phyloP scores from a whole-genome alignment of 176 grass and related monocot genomes.

The Panicum miliaceum region DNA sequence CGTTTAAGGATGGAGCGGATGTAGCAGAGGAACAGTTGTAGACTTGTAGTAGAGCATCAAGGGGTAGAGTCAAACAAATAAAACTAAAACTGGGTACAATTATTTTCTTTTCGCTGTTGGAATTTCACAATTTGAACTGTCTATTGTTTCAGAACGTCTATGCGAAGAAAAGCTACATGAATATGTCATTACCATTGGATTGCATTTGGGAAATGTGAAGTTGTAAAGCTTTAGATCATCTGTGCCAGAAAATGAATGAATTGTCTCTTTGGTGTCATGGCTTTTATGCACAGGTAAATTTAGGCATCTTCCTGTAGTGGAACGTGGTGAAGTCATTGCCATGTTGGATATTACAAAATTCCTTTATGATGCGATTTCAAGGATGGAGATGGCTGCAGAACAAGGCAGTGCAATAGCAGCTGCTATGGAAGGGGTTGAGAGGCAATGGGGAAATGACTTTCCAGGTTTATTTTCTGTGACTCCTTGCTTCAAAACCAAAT shows the following conservation, averaged over 20 bases:
- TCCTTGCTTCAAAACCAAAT: not conserved
- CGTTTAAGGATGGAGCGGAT: not conserved
- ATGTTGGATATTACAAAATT: slow-evolving; percentile 91
- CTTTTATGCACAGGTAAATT: slow-evolving; percentile 76
- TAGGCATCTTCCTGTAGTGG: slow-evolving; percentile 89
- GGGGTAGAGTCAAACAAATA: not conserved
- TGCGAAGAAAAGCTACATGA: not conserved
- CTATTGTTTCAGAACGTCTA: not conserved
- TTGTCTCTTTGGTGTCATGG: not conserved
- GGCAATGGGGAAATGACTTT: slow-evolving; percentile 59
- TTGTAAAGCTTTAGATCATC: not conserved
- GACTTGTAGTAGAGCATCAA: too few species aligned
- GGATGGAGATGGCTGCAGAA: slow-evolving; percentile 89
- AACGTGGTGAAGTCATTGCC: slow-evolving; percentile 75
- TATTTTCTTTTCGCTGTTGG: not conserved
- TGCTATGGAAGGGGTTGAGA: slow-evolving; percentile 74
- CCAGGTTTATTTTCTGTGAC: slow-evolving; percentile 40
- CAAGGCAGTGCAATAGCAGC: slow-evolving; percentile 75
- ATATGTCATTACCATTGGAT: not conserved
- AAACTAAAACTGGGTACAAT: not conserved
- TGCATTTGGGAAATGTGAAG: not conserved
- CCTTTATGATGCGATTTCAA: slow-evolving; percentile 80
- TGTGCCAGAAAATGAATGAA: not conserved
- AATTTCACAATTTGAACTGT: not conserved
- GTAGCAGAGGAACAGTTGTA: not conserved